Evolutionary conservation across 192 early-diverging fungal genomes (phyloP).

Genomic region (Lobulomyces angularis): DNA sequence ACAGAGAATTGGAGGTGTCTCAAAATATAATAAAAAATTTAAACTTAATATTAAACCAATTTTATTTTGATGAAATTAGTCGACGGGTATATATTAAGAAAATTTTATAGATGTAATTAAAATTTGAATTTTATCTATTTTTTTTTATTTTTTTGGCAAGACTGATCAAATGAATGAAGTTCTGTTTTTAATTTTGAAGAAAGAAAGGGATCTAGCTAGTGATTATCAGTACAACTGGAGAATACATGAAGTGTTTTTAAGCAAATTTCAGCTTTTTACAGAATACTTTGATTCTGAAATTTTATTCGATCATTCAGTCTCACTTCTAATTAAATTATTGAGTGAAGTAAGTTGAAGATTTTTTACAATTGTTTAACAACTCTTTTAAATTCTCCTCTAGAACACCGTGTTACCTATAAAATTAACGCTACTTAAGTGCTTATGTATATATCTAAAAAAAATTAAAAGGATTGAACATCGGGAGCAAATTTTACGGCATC

Average conservation of each 20-base stretch:
- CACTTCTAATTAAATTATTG: conserved; percentile 28
- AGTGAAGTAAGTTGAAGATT: conserved; percentile 20
- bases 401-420: conserved; percentile 34
- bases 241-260: conserved; percentile 20
- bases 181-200: conserved; percentile 24
- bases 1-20: no score
- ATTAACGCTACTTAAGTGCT: conserved; percentile 15
- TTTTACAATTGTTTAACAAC: conserved; percentile 1
- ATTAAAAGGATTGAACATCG: conserved; percentile 22
- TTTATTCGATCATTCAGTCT: conserved; percentile 29
- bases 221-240: conserved; percentile 16
- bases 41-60: neutral
- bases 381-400: conserved; percentile 13
- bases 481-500: conserved; percentile 20
- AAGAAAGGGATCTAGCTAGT: conserved; percentile 29
- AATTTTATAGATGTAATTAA: neutral
- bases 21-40: neutral
- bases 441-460: conserved; percentile 18
- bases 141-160: neutral
- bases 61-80: neutral
- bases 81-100: neutral
- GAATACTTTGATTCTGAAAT: conserved; percentile 32
- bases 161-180: conserved; percentile 21
- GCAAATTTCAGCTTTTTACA: conserved; percentile 25
- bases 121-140: no score